Conservation (phyloP, 441 rosid genomes). For the Melastoma candidum region DNA sequence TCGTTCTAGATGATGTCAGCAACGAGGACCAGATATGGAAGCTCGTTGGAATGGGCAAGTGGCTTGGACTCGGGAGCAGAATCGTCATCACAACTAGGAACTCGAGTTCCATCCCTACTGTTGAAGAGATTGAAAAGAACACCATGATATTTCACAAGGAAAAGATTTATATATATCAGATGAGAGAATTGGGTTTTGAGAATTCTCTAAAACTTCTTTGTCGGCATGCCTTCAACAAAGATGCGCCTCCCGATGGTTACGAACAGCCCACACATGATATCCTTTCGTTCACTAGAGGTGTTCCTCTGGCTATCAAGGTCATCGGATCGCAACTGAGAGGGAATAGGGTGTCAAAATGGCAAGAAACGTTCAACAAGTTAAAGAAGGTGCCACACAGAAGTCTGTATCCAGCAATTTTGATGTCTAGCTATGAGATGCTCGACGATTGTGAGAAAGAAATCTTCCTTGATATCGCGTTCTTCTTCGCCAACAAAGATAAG, state of each 20-base stretch:
- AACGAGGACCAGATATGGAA: not conserved
- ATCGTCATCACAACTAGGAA: conserved; percentile 4
- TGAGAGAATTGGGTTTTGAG: not conserved
- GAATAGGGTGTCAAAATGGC: too few relatives aligned
- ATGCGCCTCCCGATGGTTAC: too few relatives aligned
- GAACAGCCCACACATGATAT: too few relatives aligned
- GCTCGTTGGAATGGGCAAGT: not conserved
- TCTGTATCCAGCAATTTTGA: too few relatives aligned
- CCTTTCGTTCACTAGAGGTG: not conserved
- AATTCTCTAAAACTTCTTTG: conserved; percentile 1
- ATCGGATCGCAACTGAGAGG: not conserved
- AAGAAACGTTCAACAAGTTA: too few relatives aligned
- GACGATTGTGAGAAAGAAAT: too few relatives aligned
- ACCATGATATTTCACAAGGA: too few relatives aligned
- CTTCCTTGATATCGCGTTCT: too few relatives aligned
- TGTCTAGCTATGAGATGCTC: too few relatives aligned
- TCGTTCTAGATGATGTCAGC: not conserved
- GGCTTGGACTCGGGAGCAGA: conserved; percentile 3
- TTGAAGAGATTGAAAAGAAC: too few relatives aligned
- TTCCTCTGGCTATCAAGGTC: conserved; percentile 3
- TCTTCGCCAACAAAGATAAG: too few relatives aligned
- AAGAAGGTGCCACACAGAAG: too few relatives aligned
- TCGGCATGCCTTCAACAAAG: conserved; percentile 1
- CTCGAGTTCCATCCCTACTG: fast-evolving
- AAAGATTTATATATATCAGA: not conserved